Base-by-base conservation (phyloP, 805 yeast genomes). In the Nakazawaea pomicola region DNA sequence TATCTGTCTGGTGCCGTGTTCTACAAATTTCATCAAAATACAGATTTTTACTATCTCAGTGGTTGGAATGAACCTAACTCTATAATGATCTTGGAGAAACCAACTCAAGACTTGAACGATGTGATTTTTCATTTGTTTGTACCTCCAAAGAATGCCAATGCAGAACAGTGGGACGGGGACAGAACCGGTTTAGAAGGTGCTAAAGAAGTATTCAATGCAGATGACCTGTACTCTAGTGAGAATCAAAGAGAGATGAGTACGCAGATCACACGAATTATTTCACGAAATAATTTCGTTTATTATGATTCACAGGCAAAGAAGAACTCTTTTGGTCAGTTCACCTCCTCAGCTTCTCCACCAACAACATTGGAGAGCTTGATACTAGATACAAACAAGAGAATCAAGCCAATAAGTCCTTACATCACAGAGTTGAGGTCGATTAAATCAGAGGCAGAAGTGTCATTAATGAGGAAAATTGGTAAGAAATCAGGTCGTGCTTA, bases 81-180 rank as follows among this genome's bases (percentile, higher is more conserved):
- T 0, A 74, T 81, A 46, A 74, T 77, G 47, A 58, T 82, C 8
- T 60, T 87, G 33, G 95, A 84, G 50, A 81, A 79, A 50, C 74
- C 78, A 31, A 62, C 65, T 27, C 67, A 68, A 40, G 62, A 70
- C 44, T 63, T 72, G n/a, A 75, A 72, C 19, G 75, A 78, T 38
- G 67, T 76, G 27, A 57, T 72, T 7, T 75, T 85, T 49, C 91
- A 86, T 51, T 74, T 93, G 82, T 64, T 89, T 37, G 95, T 91
- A 3, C 96, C 89, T 3, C 89, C 88, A 12, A 83, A 83, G 56
- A 84, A 90, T 55, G 73, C 78, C 5, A 70, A 68, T 36, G 76
- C 74, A 17, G 99, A 93, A 61, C 77, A 83, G 48, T 93, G 99
- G 99, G 97, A 91, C 52, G 99, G 99, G 10, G 81, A 76, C 33